Evolutionary conservation across 495 filamentous ascomycete genomes (phyloP).

Genomic region (Chaetomium tenue): DNA sequence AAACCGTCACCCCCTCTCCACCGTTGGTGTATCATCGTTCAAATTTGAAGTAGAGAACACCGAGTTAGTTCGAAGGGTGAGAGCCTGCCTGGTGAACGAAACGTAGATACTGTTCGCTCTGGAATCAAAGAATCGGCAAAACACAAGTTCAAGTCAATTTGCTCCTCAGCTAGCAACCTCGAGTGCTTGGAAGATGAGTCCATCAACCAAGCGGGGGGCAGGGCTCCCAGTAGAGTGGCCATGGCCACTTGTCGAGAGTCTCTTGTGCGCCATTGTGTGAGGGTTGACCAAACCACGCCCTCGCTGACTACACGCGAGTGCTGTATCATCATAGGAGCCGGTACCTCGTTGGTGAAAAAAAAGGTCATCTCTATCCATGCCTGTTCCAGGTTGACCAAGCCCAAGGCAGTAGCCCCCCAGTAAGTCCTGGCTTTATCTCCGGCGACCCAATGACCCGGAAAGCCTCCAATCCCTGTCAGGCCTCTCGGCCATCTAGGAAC

Average conservation of each 20-base stretch:
- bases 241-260: not conserved
- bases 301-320: not conserved
- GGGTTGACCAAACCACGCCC: not conserved
- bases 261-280: not conserved
- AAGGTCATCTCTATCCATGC: not conserved
- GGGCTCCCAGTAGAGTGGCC: not conserved
- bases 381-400: not conserved
- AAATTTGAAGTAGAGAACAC: not conserved
- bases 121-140: not conserved
- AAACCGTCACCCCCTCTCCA: too few relatives aligned
- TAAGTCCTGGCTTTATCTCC: not conserved
- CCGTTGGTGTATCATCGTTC: too few relatives aligned
- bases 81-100: not conserved
- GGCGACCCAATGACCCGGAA: not conserved
- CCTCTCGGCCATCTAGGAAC: not conserved
- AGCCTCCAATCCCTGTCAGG: not conserved
- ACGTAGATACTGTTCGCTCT: not conserved
- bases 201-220: not conserved
- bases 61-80: not conserved
- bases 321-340: conserved; percentile 2
- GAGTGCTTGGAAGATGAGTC: not conserved
- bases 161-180: conserved; percentile 2
- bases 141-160: not conserved
- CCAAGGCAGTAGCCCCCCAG: not conserved
- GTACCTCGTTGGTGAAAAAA: not conserved